Conservation (phyloP, 1,284 basidiomycete species). For the Salmacisia buchloeana region DNA sequence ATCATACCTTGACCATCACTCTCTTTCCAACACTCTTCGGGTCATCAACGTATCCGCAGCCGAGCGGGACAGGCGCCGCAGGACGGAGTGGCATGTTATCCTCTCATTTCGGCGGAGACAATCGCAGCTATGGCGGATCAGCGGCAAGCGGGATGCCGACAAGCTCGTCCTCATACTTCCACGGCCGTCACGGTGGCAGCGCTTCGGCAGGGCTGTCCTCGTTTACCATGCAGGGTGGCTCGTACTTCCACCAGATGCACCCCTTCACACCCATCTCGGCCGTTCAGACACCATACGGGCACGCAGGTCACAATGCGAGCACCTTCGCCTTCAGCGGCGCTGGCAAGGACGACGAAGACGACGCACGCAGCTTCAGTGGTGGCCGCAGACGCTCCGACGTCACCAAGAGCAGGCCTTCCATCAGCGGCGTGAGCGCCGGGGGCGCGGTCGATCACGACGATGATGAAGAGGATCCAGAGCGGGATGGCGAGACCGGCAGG, state of each 20-base stretch:
- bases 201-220: neutral
- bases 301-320: neutral
- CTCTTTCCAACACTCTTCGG: constrained; percentile 45
- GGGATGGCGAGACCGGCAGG: constrained; percentile 1
- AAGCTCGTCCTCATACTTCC: neutral
- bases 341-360: neutral
- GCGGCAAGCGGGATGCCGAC: neutral
- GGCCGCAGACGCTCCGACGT: neutral
- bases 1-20: constrained; percentile 48
- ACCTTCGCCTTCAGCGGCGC: neutral
- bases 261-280: constrained; percentile 3
- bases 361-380: neutral
- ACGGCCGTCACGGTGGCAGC: neutral
- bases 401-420: neutral
- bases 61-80: constrained; percentile 8
- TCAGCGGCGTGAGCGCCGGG: neutral
- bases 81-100: neutral
- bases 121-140: neutral
- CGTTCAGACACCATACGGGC: neutral
- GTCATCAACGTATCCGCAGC: constrained; percentile 5
- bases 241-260: constrained; percentile 6
- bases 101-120: neutral
- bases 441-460: neutral
- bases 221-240: neutral
- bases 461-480: neutral